phyloP scores from a whole-genome alignment of 1,139 yeast species.

The Debaryomycetaceae sp. region DNA sequence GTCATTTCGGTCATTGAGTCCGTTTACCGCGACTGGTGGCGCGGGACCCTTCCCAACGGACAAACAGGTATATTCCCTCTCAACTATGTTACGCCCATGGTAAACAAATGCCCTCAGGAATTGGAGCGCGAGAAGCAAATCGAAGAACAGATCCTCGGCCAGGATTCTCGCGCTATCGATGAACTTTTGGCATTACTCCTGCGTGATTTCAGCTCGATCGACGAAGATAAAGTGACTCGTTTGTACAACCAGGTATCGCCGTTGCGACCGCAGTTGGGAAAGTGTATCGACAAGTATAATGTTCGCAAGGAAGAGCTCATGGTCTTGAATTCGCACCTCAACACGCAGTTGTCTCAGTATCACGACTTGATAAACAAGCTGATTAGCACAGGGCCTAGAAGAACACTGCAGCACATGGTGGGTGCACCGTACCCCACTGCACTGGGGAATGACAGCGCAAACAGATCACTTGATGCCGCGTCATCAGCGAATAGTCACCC shows the following conservation, averaged over 20 bases:
- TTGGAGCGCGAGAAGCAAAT: conserved; percentile 18
- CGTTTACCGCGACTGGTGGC: conserved; percentile 93
- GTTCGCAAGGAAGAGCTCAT: conserved; percentile 65
- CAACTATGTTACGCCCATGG: conserved; percentile 78
- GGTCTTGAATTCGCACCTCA: conserved; percentile 59
- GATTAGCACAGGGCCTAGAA: conserved; percentile 17
- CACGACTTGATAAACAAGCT: conserved; percentile 56
- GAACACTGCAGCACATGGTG: conserved; percentile 1
- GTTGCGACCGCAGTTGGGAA: conserved; percentile 62
- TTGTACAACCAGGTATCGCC: conserved; percentile 64
- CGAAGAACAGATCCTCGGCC: conserved; percentile 19
- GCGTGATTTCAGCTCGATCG: conserved; percentile 17
- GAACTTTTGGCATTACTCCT: conserved; percentile 37
- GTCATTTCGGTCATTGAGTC: conserved; percentile 77
- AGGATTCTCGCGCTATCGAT: conserved; percentile 19
- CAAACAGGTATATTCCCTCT: conserved; percentile 85
- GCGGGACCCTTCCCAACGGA: conserved; percentile 71
- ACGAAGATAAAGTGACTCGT: conserved; percentile 36
- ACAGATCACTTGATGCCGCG: too few relatives aligned
- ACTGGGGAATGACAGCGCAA: too few relatives aligned
- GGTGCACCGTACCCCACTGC: conserved; percentile 13
- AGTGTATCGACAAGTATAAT: conserved; percentile 64
- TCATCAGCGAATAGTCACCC: background rate
- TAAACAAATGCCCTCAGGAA: conserved; percentile 49
- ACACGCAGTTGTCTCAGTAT: conserved; percentile 55